Evolutionary conservation across 768 basidiomycete species (phyloP), one percentile per base, ranked within the genome.

Genomic region (Mycena leptocephala): DNA sequence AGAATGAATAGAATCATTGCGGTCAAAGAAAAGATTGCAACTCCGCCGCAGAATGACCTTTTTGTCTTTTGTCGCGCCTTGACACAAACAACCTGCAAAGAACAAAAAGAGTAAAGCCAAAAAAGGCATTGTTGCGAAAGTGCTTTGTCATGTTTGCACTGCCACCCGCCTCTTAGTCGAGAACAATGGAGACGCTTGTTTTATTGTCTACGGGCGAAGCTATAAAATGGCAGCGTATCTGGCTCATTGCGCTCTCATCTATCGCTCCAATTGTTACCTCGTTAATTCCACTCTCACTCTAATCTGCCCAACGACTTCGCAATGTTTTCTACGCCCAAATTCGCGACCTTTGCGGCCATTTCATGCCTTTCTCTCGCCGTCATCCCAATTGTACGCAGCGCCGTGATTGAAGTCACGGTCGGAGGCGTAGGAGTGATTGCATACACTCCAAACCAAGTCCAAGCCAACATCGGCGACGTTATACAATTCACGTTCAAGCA

Each of bases 401-500:
- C 84, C 2, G 81, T 82, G 16, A 82, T 89, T 66, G 77, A 86
- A 41, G 90, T 92, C 13, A 85, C 82, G 14, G 91, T 92, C 41
- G 91, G 91, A 37, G 90, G 90, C 16, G 75, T 86, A 13, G 88
- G 85, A 18, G 74, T 85, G 48, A 75, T 89, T 32, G 81, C 83
- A 66, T 92, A 83, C 78, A 83, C 83, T 53, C 91, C 91, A 6
- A 73, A 70, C 46, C 41, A 24, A 5, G 77, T 78, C 13, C n/a
- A 22, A 1, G 72, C 73, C 55, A 70, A 74, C 43, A 48, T 72
- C 26, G 68, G 67, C 16, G 72, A 78, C 22, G 28, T 77, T 6
- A 53, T 92, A 88, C 14, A 82, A 80, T 93, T 93, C 79, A 85
- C 79, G 30, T 93, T 93, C 85, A 77, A 86, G 77, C 89, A 90